Evolutionary conservation across 169 alveolate species (phyloP).

Genomic region (Plasmodium adleri): DNA sequence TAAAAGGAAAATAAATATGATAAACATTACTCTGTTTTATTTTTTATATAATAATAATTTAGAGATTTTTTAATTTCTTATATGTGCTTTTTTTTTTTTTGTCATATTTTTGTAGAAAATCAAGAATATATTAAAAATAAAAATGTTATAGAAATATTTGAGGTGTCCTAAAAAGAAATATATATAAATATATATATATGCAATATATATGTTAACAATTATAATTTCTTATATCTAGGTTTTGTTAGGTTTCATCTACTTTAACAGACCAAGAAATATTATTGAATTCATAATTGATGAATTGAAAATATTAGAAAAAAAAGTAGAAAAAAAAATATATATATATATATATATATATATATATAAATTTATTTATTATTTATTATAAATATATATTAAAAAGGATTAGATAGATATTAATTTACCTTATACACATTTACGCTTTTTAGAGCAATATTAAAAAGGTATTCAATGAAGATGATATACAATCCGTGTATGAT

Average conservation of each 20-base stretch:
- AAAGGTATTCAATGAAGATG: conserved; percentile 35
- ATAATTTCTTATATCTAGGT: conserved; percentile 24
- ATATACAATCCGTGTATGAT: conserved; percentile 39
- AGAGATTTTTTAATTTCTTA: no score
- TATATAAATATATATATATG: neutral
- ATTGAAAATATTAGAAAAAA: conserved; percentile 48
- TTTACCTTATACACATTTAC: neutral
- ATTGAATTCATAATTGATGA: conserved; percentile 46
- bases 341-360: neutral
- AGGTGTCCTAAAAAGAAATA: conserved; percentile 34
- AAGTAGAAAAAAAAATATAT: conserved; percentile 12
- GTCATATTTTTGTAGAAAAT: conserved; percentile 24
- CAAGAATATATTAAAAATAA: conserved; percentile 41
- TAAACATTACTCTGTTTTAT: neutral
- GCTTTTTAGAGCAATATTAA: conserved; percentile 12
- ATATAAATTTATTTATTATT: conserved; percentile 2
- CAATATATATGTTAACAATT: neutral
- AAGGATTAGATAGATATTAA: neutral
- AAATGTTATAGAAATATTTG: conserved; percentile 54
- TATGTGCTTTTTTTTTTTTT: conserved; percentile 3
- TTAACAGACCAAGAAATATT: conserved; percentile 59
- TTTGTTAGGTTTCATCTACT: conserved; percentile 51
- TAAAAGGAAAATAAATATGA: conserved; percentile 8
- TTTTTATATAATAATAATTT: neutral
- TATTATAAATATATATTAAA: neutral